These are phyloP conservation scores for Lactarius deliciosus DNA, from an alignment of 768 basidiomycete genomes.

Conservation along the genomic window DNA sequence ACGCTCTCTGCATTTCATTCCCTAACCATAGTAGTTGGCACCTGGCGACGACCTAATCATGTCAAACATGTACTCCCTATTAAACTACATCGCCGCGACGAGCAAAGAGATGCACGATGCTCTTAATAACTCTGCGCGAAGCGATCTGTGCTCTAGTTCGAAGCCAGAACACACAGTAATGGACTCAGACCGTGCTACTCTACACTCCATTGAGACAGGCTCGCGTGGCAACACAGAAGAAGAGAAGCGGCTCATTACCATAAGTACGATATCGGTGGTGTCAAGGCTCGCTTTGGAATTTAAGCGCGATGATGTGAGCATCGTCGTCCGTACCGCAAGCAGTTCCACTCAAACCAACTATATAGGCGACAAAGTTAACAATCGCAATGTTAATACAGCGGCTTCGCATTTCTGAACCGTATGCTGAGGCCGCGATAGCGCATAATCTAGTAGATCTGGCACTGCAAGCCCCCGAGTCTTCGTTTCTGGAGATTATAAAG, in stretches of 20 bases:
- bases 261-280: conserved; percentile 90
- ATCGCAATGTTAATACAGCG: conserved; percentile 92
- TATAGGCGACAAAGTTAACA: conserved; percentile 78
- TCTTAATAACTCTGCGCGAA: conserved; percentile 41
- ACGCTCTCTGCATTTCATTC: conserved; percentile 8
- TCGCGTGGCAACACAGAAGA: conserved; percentile 74
- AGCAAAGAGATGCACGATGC: conserved; percentile 71
- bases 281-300: conserved; percentile 88
- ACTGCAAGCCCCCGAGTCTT: conserved; percentile 67
- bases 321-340: background rate
- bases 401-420: conserved; percentile 78
- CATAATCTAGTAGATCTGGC: conserved; percentile 91
- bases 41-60: conserved; percentile 87
- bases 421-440: conserved; percentile 88
- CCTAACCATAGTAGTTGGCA: conserved; percentile 52
- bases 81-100: conserved; percentile 87
- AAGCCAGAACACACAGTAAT: conserved; percentile 26
- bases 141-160: conserved; percentile 29
- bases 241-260: conserved; percentile 78
- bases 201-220: conserved; percentile 62
- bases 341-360: background rate
- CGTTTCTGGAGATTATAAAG: conserved; percentile 81
- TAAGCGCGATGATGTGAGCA: conserved; percentile 69
- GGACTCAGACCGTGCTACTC: conserved; percentile 45
- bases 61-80: conserved; percentile 95